A percentile compares a stretch with the other conserved stretches of the same genome.
These are phyloP conservation scores for Leonotis leonurus DNA, from an alignment of 257 asterid genomes.

Conservation along the genomic window DNA sequence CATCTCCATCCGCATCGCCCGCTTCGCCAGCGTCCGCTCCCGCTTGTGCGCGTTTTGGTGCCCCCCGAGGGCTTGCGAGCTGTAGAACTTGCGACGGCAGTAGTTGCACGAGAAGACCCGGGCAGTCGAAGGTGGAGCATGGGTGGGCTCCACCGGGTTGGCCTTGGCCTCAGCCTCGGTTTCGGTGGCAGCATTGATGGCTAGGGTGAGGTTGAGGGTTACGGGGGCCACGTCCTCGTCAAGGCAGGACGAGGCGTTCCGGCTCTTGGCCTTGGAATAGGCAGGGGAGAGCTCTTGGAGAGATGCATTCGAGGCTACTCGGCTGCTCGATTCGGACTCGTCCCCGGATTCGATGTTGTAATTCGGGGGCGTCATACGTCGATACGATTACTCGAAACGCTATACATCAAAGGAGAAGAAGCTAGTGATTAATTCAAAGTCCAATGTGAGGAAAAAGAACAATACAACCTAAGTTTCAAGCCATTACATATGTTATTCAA, in stretches of 20 bases:
- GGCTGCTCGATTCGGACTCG: constrained; percentile 71
- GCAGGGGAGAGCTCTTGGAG: constrained; percentile 38
- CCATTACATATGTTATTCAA: too few species aligned
- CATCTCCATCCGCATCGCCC: constrained; percentile 89
- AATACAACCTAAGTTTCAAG: too few species aligned
- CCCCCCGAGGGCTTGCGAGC: constrained; percentile 94
- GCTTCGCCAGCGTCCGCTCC: constrained; percentile 76
- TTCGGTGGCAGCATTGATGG: constrained; percentile 31
- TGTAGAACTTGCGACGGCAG: constrained; percentile 84
- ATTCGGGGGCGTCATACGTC: constrained; percentile 46
- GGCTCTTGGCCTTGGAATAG: constrained; percentile 37
- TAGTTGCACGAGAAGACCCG: constrained; percentile 86
- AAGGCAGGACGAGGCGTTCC: constrained; percentile 29
- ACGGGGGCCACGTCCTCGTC: constrained; percentile 27
- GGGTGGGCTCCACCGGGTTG: constrained; percentile 18
- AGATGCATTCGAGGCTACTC: constrained; percentile 49
- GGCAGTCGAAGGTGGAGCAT: constrained; percentile 34
- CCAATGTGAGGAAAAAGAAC: too few species aligned
- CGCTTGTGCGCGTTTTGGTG: constrained; percentile 96
- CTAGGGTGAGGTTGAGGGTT: constrained; percentile 72
- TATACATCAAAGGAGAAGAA: too few species aligned
- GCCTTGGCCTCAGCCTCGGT: constrained; percentile 19
- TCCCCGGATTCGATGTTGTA: constrained; percentile 64
- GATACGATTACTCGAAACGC: too few species aligned
- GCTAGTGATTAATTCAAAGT: too few species aligned